Evolutionary conservation across 2,329 filamentous ascomycete species (phyloP), one percentile per base, ranked within the genome.

Genomic region (Fusarium robinianum): DNA sequence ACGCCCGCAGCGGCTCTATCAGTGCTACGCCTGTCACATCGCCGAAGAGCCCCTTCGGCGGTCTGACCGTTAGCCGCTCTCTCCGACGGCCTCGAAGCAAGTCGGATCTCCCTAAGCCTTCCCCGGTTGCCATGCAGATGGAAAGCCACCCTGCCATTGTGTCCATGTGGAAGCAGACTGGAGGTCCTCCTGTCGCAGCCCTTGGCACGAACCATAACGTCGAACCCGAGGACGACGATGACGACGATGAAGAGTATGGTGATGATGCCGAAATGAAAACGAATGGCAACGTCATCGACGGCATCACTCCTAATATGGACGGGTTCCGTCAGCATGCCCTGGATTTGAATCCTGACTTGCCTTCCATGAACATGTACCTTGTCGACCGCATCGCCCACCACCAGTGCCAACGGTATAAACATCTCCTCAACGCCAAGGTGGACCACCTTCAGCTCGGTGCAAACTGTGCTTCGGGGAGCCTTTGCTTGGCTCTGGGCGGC

Each of bases 311-410:
- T 1, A 90, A 82, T 12, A 70, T 84, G 16, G 79, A 84, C 47
- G 90, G 90, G 0, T 96, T 96, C 69, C 83, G 82, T 54, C 76
- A 81, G 16, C 87, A 95, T 61, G 79, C 92, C 12, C 70, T 83
- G 31, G 77, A 80, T 46, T 70, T 95, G 29, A 95, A 95, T 60
- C 88, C 89, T n/a, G 72, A 76, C 8, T 73, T 95, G 44, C 72
- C 53, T 7, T 74, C 76, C 7, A 76, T 61, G 4, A 76, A 79
- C 57, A 69, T 61, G 21, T 84, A 83, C 66, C 75, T 96, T 52
- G 80, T 92, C 10, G 87, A 94, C 19, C 84, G 90, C 31, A 87
- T 96, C 55, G 88, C 87, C 0, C 80, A 88, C 53, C 90, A 95
- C 61, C 89, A 96, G 65, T 73, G 85, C 32, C 74, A 83, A 46